Conservation (phyloP, 345 rosid genomes). For the Gossypium thurberi region DNA sequence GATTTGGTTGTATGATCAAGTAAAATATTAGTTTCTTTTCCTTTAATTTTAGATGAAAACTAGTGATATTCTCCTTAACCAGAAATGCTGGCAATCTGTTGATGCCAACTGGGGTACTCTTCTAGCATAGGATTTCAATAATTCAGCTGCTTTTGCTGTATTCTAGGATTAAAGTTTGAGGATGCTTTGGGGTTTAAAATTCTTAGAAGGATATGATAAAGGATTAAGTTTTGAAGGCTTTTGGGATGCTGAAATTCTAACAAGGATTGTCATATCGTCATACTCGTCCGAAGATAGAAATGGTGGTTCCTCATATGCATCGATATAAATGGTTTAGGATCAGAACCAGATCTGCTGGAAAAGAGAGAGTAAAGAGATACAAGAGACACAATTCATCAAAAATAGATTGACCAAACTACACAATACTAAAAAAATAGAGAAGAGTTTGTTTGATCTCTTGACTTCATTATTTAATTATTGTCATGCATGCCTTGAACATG, state of each 20-base stretch:
- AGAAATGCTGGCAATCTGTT: not conserved
- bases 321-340: not conserved
- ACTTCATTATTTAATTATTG: not conserved
- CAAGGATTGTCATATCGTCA: no score
- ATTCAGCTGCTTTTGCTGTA: not conserved
- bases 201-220: not conserved
- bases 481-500: not conserved
- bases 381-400: no score
- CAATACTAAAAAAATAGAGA: no score
- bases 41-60: not conserved
- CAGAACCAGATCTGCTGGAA: not conserved
- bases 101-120: not conserved
- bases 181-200: not conserved
- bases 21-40: not conserved
- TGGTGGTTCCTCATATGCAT: no score
- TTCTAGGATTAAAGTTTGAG: not conserved
- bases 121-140: not conserved
- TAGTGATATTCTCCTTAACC: not conserved
- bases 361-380: not conserved
- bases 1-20: not conserved
- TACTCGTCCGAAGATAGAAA: no score
- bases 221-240: not conserved
- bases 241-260: not conserved
- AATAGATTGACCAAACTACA: no score
- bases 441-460: not conserved